Conservation (phyloP, 768 basidiomycete genomes). For the Gloeophyllum trabeum region DNA sequence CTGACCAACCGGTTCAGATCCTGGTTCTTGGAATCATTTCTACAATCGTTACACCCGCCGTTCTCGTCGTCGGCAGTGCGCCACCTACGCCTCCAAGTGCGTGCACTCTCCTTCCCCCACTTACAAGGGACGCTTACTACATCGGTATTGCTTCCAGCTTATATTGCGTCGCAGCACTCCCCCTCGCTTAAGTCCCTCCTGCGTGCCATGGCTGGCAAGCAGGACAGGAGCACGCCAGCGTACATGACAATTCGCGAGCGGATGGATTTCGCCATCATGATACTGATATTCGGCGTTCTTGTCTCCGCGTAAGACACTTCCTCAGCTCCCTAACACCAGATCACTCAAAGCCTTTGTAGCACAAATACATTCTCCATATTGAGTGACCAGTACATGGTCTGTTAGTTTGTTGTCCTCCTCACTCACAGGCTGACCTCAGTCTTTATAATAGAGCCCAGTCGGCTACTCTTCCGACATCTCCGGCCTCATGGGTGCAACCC, state of each 20-base stretch:
- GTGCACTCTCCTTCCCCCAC: constrained; percentile 6
- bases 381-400: constrained; percentile 57
- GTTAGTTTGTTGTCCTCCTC: constrained; percentile 11
- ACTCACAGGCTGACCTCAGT: not conserved
- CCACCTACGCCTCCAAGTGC: constrained; percentile 77
- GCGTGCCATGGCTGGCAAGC: constrained; percentile 36
- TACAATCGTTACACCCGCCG: constrained; percentile 46
- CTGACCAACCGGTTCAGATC: constrained; percentile 30
- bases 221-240: constrained; percentile 25
- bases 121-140: not conserved
- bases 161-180: constrained; percentile 52
- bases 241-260: constrained; percentile 59
- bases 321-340: not conserved
- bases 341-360: no score
- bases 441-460: constrained; percentile 46
- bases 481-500: constrained; percentile 59
- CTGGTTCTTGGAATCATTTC: constrained; percentile 62
- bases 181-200: constrained; percentile 41
- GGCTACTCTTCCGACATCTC: constrained; percentile 60
- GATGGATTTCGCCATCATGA: constrained; percentile 55
- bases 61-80: constrained; percentile 43
- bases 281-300: constrained; percentile 49
- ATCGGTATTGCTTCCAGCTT: constrained; percentile 28
- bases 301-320: constrained; percentile 42
- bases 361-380: constrained; percentile 56